phyloP scores from a whole-genome alignment of 2,329 filamentous ascomycete species.

The Stemphylium vesicarium region DNA sequence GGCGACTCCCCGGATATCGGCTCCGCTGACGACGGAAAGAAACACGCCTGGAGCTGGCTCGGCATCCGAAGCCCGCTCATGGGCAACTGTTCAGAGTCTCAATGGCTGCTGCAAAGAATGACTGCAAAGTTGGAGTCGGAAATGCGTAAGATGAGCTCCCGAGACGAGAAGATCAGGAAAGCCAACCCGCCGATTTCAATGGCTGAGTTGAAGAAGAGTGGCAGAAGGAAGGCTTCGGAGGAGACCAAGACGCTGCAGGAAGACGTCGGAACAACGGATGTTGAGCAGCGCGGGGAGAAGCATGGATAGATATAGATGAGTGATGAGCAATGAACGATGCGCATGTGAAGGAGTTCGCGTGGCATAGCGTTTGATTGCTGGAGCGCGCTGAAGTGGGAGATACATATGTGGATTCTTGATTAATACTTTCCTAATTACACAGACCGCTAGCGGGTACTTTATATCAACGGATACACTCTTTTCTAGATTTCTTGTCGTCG shows the following conservation, averaged over 20 bases:
- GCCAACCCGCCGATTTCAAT: slow-evolving; percentile 45
- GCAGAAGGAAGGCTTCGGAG: slow-evolving; percentile 4
- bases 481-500: too few species aligned
- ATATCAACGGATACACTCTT: too few species aligned
- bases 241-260: slow-evolving; percentile 15
- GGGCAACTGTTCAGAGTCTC: slow-evolving; percentile 70
- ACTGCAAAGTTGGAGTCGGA: slow-evolving; percentile 60
- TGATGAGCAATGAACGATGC: not conserved
- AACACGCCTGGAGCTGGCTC: slow-evolving; percentile 78
- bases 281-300: slow-evolving; percentile 9
- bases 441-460: not conserved
- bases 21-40: slow-evolving; percentile 37
- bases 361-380: not conserved
- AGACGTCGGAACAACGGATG: slow-evolving; percentile 15
- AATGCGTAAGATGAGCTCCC: slow-evolving; percentile 40
- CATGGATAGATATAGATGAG: slow-evolving; percentile 4
- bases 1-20: slow-evolving; percentile 39
- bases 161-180: slow-evolving; percentile 19
- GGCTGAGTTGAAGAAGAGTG: slow-evolving; percentile 24
- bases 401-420: not conserved
- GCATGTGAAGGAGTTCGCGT: not conserved
- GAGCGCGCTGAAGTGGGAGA: not conserved
- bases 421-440: not conserved
- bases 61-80: slow-evolving; percentile 72
- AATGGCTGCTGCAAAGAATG: slow-evolving; percentile 75